Evolutionary conservation across 495 filamentous ascomycete genomes (phyloP).

Genomic region (Hypomontagnella submonticulosa): DNA sequence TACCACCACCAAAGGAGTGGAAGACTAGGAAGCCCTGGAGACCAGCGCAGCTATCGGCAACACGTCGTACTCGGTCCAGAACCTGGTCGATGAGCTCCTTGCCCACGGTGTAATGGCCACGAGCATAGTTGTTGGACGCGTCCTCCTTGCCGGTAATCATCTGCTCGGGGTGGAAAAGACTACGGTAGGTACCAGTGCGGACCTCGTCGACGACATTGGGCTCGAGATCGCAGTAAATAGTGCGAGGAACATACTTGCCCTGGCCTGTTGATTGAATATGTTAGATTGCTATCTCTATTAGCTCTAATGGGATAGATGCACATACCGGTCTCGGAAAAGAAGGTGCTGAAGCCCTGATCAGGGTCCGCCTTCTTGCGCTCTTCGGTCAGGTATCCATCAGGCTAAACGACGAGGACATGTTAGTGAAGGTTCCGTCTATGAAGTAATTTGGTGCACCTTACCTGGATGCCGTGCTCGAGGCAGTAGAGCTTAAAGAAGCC

Average conservation of each 20-base stretch:
- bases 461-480: constrained; percentile 99
- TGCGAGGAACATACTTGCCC: constrained; percentile 98
- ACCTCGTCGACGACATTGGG: constrained; percentile 99
- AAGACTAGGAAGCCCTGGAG: constrained; percentile 99
- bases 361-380: constrained; percentile 93
- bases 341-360: constrained; percentile 98
- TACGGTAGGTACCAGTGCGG: constrained; percentile 94
- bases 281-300: constrained; percentile 37
- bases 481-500: constrained; percentile 84
- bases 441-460: constrained; percentile 57
- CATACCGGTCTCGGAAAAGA: constrained; percentile 99
- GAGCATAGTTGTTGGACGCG: constrained; percentile 99
- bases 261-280: constrained; percentile 69
- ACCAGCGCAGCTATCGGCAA: constrained; percentile 96
- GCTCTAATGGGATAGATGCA: constrained; percentile 11
- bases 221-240: constrained; percentile 99
- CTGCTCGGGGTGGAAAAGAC: constrained; percentile 96
- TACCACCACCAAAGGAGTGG: constrained; percentile 99
- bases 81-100: constrained; percentile 99
- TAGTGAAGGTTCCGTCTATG: constrained; percentile 43
- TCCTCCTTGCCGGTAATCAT: constrained; percentile 99
- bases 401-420: constrained; percentile 66
- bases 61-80: constrained; percentile 92
- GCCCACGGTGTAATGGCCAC: constrained; percentile 98
- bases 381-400: constrained; percentile 98